Evolutionary conservation across 371 early-diverging fungal species (phyloP).

Genomic region (Chytridium lagenaria): DNA sequence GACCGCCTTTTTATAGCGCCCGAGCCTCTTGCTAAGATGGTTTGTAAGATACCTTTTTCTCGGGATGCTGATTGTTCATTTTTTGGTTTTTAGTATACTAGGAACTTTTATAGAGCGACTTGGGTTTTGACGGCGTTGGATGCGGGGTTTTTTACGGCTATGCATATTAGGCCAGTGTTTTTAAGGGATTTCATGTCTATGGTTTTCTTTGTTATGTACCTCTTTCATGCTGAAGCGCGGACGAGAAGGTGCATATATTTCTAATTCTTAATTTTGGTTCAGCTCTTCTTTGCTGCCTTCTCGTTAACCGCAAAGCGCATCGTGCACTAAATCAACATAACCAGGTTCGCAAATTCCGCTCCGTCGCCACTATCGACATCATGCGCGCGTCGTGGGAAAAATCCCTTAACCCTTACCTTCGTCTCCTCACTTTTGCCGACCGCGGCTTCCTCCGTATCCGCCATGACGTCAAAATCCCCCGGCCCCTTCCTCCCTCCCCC

Average conservation of each 20-base stretch:
- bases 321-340: too few species aligned
- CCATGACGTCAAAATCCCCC: constrained; percentile 61
- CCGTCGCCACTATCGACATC: constrained; percentile 82
- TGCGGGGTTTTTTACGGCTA: constrained; percentile 95
- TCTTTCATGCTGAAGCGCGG: constrained; percentile 83
- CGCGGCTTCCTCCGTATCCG: constrained; percentile 64
- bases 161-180: constrained; percentile 75
- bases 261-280: too few species aligned
- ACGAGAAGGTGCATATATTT: constrained; percentile 87
- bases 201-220: constrained; percentile 79
- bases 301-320: too few species aligned
- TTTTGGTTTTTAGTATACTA: constrained; percentile 73
- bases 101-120: constrained; percentile 90
- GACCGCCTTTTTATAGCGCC: constrained; percentile 57
- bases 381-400: constrained; percentile 94
- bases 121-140: constrained; percentile 92
- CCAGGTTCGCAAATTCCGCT: constrained; percentile 71
- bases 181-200: constrained; percentile 79
- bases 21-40: constrained; percentile 71
- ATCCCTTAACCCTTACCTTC: constrained; percentile 68
- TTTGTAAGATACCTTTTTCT: constrained; percentile 15
- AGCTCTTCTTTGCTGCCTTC: too few species aligned
- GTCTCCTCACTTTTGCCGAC: constrained; percentile 51
- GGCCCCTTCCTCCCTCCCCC: constrained; percentile 52
- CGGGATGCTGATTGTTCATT: background rate